phyloP scores from a whole-genome alignment of 2,329 filamentous ascomycete species.

The Shiraia bambusicola region DNA sequence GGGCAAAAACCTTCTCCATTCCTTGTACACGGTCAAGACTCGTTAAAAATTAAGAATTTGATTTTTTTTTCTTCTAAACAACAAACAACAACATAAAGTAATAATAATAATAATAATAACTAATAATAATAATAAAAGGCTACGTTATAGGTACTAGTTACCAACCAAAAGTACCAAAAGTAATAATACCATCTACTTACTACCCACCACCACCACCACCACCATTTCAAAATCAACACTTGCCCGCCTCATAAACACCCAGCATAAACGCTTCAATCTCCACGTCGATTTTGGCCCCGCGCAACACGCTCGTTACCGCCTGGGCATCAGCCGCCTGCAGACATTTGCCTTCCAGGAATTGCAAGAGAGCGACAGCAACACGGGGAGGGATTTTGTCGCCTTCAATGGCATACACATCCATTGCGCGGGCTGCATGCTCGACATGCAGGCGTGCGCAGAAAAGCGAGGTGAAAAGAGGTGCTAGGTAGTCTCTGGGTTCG shows the following conservation, averaged over 20 bases:
- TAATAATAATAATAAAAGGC: no score
- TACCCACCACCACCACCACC: no score
- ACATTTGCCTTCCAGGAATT: slow-evolving; percentile 50
- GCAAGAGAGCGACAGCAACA: slow-evolving; percentile 68
- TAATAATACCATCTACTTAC: no score
- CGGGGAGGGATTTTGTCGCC: slow-evolving; percentile 72
- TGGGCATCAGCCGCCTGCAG: slow-evolving; percentile 36
- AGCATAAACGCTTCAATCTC: slow-evolving; percentile 37
- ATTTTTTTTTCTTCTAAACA: no score
- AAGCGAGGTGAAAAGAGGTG: slow-evolving; percentile 62
- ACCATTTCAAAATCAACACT: slow-evolving; percentile 19
- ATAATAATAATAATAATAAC: no score
- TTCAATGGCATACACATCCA: slow-evolving; percentile 83
- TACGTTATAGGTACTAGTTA: no score
- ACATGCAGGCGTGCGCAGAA: slow-evolving; percentile 64
- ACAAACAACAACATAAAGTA: no score
- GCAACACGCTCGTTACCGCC: slow-evolving; percentile 20
- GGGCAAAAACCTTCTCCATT: no score
- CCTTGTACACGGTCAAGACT: no score
- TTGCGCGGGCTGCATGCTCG: slow-evolving; percentile 71
- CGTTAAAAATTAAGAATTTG: no score
- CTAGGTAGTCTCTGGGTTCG: slow-evolving; percentile 55
- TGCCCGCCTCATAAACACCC: slow-evolving; percentile 39
- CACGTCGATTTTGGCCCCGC: slow-evolving; percentile 17
- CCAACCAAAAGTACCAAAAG: no score